Percentiles rank a stretch among this genome's conserved stretches.
These are phyloP conservation scores for Rhynchosporium graminicola DNA, from an alignment of 2,329 filamentous ascomycete genomes.

Conservation along the genomic window DNA sequence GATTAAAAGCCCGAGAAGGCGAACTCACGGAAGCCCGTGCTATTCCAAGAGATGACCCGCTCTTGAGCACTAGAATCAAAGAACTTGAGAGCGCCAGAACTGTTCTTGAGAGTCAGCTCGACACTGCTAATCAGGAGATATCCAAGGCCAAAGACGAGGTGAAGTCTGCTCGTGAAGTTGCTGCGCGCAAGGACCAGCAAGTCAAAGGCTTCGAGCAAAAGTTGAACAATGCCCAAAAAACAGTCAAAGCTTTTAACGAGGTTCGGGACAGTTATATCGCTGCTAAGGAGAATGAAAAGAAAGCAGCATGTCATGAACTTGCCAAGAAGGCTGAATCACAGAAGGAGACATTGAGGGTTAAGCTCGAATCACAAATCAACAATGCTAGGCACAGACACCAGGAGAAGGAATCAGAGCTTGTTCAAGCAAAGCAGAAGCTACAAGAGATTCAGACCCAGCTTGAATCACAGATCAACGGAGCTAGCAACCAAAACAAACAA, in stretches of 20 bases:
- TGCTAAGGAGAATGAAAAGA: slow-evolving; percentile 35
- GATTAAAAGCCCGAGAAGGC: slow-evolving; percentile 28
- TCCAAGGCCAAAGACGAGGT: slow-evolving; percentile 25
- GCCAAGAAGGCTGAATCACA: slow-evolving; percentile 25
- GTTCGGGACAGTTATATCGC: slow-evolving; percentile 33
- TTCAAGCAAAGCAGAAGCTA: neutral
- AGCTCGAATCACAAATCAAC: slow-evolving; percentile 25
- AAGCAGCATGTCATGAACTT: slow-evolving; percentile 27
- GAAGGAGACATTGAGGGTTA: slow-evolving; percentile 23
- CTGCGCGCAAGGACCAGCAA: slow-evolving; percentile 20
- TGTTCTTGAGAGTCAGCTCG: slow-evolving; percentile 35
- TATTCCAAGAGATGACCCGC: slow-evolving; percentile 29
- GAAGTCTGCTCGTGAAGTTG: slow-evolving; percentile 16
- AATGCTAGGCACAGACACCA: slow-evolving; percentile 24
- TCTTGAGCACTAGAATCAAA: slow-evolving; percentile 26
- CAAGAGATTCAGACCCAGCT: slow-evolving; percentile 6
- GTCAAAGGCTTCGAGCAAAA: slow-evolving; percentile 22
- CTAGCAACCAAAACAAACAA: slow-evolving; percentile 18
- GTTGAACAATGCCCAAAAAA: slow-evolving; percentile 22
- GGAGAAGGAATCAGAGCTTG: slow-evolving; percentile 22
- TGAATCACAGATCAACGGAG: neutral
- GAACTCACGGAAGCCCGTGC: slow-evolving; percentile 29
- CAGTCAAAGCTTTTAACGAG: slow-evolving; percentile 35
- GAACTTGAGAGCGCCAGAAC: slow-evolving; percentile 32
- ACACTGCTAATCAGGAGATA: slow-evolving; percentile 41